Percentiles rank a stretch among this genome's conserved stretches.
These are phyloP conservation scores for Chlorella ohadii DNA, from an alignment of 139 green algal genomes.

Conservation along the genomic window DNA sequence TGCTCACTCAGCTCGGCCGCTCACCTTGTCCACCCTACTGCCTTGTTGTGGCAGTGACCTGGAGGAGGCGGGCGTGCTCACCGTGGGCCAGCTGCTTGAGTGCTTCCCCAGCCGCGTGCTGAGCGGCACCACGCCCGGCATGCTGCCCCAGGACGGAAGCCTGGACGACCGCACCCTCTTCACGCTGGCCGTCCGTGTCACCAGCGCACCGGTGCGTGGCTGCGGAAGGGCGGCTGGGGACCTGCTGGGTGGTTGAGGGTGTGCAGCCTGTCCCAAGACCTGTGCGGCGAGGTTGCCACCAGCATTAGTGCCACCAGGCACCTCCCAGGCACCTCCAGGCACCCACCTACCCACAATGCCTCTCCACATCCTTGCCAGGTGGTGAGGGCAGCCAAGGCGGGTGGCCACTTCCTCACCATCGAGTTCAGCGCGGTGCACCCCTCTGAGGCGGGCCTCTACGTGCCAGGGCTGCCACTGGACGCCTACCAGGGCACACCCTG, in stretches of 20 bases:
- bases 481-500: neutral
- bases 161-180: slow-evolving; percentile 2
- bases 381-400: neutral
- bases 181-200: slow-evolving; percentile 1
- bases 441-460: neutral
- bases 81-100: slow-evolving; percentile 54
- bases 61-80: slow-evolving; percentile 26
- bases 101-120: slow-evolving; percentile 54
- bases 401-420: neutral
- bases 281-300: too few relatives aligned
- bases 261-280: too few relatives aligned
- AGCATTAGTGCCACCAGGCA: too few relatives aligned
- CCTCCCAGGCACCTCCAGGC: too few relatives aligned
- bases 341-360: neutral
- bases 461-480: neutral
- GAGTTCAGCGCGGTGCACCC: slow-evolving; percentile 2
- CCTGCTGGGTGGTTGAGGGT: neutral
- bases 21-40: too few relatives aligned
- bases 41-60: too few relatives aligned
- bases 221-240: neutral
- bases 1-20: too few relatives aligned
- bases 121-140: slow-evolving; percentile 26
- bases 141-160: slow-evolving; percentile 10
- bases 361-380: neutral
- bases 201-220: neutral